Percentiles rank a stretch among this genome's conserved stretches.
Conservation (phyloP, 192 early-diverging fungal genomes). For the Podila horticola region DNA sequence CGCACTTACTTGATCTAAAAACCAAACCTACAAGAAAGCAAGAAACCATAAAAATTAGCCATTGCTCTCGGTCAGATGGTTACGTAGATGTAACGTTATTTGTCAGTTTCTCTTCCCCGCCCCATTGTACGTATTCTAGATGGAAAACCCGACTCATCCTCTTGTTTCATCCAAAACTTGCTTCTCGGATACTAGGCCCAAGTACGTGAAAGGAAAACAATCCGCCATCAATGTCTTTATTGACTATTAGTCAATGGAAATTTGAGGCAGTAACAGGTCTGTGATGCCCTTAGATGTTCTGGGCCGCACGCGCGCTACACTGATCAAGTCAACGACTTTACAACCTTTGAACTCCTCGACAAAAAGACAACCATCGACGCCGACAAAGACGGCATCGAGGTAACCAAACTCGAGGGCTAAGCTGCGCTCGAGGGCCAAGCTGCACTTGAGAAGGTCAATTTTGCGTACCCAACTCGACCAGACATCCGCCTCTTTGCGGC, state of each 20-base stretch:
- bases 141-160: constrained; percentile 55
- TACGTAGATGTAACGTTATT: constrained; percentile 49
- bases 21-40: too few species aligned
- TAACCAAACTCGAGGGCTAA: constrained; percentile 39
- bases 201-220: constrained; percentile 68
- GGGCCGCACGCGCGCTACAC: constrained; percentile 86
- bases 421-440: constrained; percentile 22
- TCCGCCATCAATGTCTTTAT: constrained; percentile 66
- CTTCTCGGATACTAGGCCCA: constrained; percentile 60
- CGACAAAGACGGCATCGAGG: constrained; percentile 33
- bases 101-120: not conserved
- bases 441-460: constrained; percentile 50
- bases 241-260: constrained; percentile 71
- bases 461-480: constrained; percentile 68
- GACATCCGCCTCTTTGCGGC: constrained; percentile 69
- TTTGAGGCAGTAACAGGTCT: constrained; percentile 88
- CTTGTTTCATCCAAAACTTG: constrained; percentile 66
- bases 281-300: constrained; percentile 89
- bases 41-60: too few species aligned
- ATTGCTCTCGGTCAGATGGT: constrained; percentile 49
- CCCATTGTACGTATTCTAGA: constrained; percentile 58
- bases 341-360: constrained; percentile 60
- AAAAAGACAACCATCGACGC: constrained; percentile 59
- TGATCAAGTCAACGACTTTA: constrained; percentile 78
- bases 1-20: too few species aligned